phyloP scores from a whole-genome alignment of 805 yeast species.

The Nakazawaea sp. region DNA sequence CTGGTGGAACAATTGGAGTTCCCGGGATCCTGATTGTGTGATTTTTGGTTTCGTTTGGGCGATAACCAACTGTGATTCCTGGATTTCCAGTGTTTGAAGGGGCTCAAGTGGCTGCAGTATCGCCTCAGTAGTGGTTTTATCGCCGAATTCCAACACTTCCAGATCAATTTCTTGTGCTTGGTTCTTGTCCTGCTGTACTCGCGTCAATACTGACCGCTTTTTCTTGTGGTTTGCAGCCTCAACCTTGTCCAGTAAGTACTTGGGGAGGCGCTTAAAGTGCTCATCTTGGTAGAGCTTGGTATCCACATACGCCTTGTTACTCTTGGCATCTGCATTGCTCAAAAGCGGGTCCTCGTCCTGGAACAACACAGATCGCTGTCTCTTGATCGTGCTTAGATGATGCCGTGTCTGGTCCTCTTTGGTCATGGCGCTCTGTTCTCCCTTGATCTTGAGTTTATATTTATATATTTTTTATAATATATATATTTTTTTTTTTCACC shows the following conservation, averaged over 20 bases:
- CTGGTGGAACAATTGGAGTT: conserved; percentile 16
- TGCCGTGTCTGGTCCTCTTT: too few relatives aligned
- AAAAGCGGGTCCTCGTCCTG: conserved; percentile 3
- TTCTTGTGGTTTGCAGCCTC: conserved; percentile 12
- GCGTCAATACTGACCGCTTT: background rate
- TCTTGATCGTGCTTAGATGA: too few relatives aligned
- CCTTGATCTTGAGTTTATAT: too few relatives aligned
- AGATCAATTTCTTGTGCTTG: conserved; percentile 12
- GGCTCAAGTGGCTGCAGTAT: too few relatives aligned
- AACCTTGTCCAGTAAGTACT: conserved; percentile 20
- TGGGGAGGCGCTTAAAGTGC: conserved; percentile 19
- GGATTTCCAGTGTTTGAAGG: too few relatives aligned
- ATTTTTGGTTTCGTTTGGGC: too few relatives aligned
- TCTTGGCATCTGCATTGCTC: conserved; percentile 18
- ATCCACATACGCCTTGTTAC: conserved; percentile 20
- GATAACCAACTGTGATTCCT: too few relatives aligned
- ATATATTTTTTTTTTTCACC: conserved; percentile 10
- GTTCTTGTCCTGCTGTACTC: conserved; percentile 9
- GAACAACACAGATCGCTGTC: too few relatives aligned
- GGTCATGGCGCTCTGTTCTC: too few relatives aligned
- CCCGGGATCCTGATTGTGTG: too few relatives aligned
- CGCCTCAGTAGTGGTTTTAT: conserved; percentile 17
- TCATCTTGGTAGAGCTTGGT: conserved; percentile 19
- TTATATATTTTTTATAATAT: too few relatives aligned
- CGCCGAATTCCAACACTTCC: conserved; percentile 15